Evolutionary conservation across 108 stramenopile genomes (phyloP).

Genomic region (Pseudonitzschia multiseries): DNA sequence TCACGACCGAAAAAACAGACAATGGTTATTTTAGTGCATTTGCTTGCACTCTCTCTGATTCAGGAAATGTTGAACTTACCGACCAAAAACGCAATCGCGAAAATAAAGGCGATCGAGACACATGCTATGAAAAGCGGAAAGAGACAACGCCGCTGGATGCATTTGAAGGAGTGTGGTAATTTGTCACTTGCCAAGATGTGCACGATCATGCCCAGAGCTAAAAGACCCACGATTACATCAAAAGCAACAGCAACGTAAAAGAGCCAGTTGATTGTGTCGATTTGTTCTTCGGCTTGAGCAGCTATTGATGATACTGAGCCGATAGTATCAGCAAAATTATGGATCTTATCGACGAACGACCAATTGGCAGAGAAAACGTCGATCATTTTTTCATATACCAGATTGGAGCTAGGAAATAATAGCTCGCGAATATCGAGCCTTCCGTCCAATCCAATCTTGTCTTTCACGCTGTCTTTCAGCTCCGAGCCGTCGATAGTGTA

Average conservation of each 20-base stretch:
- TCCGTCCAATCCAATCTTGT: slow-evolving; percentile 10
- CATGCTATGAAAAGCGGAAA: slow-evolving; percentile 11
- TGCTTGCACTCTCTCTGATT: background rate
- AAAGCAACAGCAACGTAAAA: slow-evolving; percentile 17
- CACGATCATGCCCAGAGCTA: slow-evolving; percentile 9
- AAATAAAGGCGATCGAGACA: slow-evolving; percentile 10
- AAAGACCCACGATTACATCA: slow-evolving; percentile 10
- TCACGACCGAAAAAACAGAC: background rate
- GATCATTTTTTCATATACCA: background rate
- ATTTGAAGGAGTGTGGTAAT: slow-evolving; percentile 10
- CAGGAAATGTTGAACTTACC: background rate
- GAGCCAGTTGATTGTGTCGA: background rate
- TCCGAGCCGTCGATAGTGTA: slow-evolving; percentile 4
- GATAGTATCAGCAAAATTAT: background rate
- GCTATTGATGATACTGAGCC: background rate
- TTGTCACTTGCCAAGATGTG: background rate
- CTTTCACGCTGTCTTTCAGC: background rate
- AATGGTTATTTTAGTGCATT: background rate
- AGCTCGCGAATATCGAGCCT: background rate
- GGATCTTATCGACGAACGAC: background rate
- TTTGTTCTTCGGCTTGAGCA: background rate
- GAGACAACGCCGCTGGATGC: slow-evolving; percentile 14
- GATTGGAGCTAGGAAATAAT: background rate
- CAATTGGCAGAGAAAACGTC: background rate
- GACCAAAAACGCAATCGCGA: slow-evolving; percentile 16